These are phyloP conservation scores for Yamadazyma insecticola DNA, from an alignment of 805 yeast species.

Conservation along the genomic window DNA sequence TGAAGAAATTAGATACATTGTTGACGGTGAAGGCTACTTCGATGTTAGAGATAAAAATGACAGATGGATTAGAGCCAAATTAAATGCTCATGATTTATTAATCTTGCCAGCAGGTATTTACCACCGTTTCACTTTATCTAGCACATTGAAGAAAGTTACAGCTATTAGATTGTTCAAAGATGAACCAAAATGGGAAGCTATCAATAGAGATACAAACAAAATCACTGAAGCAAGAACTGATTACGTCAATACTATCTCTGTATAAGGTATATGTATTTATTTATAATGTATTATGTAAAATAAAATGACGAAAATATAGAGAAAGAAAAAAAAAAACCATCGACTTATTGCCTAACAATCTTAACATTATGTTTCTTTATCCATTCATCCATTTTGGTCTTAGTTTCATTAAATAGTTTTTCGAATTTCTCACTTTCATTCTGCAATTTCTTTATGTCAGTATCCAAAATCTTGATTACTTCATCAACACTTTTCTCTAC, in stretches of 20 bases:
- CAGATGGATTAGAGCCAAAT: conserved; percentile 73
- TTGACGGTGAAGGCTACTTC: conserved; percentile 89
- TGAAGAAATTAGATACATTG: conserved; percentile 88
- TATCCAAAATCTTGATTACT: conserved; percentile 39
- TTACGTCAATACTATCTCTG: conserved; percentile 30
- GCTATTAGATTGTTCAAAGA: conserved; percentile 86
- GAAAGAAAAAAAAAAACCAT: no score
- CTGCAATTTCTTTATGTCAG: conserved; percentile 19
- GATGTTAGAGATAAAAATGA: conserved; percentile 67
- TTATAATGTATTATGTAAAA: no score
- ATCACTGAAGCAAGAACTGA: conserved; percentile 29
- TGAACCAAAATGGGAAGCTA: conserved; percentile 95
- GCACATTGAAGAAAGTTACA: conserved; percentile 51
- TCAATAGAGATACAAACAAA: conserved; percentile 52
- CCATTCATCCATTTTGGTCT: conserved; percentile 35
- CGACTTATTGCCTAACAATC: conserved; percentile 24
- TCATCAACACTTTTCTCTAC: conserved; percentile 80
- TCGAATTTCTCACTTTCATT: conserved; percentile 20
- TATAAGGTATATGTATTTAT: no score
- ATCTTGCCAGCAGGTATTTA: conserved; percentile 90
- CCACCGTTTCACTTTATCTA: conserved; percentile 83
- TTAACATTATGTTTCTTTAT: conserved; percentile 39
- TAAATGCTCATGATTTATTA: conserved; percentile 61
- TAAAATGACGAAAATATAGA: no score
- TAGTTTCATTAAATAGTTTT: conserved; percentile 19